Conservation (phyloP, 2,329 filamentous ascomycete genomes). For the Chaetomiaceae sp. region DNA sequence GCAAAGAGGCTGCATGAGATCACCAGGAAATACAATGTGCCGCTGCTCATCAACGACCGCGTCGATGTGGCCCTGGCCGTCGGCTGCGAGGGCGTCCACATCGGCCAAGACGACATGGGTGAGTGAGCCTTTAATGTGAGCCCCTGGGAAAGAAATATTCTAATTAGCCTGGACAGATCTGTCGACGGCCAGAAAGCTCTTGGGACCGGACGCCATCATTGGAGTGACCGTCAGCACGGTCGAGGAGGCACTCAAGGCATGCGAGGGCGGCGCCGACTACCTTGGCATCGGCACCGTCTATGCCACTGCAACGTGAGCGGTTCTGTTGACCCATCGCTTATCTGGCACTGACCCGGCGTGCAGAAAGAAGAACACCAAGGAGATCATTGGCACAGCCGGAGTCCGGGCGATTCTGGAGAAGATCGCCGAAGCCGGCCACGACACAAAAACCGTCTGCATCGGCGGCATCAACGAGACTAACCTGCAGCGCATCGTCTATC, state of each 20-base stretch:
- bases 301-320: constrained; percentile 66
- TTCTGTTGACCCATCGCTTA: background rate
- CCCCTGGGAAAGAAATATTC: background rate
- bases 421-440: constrained; percentile 47
- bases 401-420: constrained; percentile 61
- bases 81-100: constrained; percentile 85
- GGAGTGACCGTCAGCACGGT: constrained; percentile 78
- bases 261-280: constrained; percentile 77
- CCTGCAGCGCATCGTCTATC: constrained; percentile 67
- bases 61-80: constrained; percentile 83
- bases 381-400: constrained; percentile 70
- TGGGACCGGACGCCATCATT: constrained; percentile 76
- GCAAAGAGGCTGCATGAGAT: constrained; percentile 67
- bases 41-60: constrained; percentile 88
- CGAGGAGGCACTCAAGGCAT: constrained; percentile 68
- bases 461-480: constrained; percentile 81
- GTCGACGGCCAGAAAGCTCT: constrained; percentile 61
- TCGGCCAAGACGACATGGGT: constrained; percentile 93
- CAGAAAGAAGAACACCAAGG: constrained; percentile 79
- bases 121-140: constrained; percentile 26
- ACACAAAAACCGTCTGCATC: constrained; percentile 71
- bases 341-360: background rate
- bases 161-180: constrained; percentile 42
- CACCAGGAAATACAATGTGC: constrained; percentile 64
- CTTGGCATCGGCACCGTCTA: constrained; percentile 88